Percentiles rank a stretch among this genome's conserved stretches.
Conservation (phyloP, 768 basidiomycete genomes). For the Mycena rosella region DNA sequence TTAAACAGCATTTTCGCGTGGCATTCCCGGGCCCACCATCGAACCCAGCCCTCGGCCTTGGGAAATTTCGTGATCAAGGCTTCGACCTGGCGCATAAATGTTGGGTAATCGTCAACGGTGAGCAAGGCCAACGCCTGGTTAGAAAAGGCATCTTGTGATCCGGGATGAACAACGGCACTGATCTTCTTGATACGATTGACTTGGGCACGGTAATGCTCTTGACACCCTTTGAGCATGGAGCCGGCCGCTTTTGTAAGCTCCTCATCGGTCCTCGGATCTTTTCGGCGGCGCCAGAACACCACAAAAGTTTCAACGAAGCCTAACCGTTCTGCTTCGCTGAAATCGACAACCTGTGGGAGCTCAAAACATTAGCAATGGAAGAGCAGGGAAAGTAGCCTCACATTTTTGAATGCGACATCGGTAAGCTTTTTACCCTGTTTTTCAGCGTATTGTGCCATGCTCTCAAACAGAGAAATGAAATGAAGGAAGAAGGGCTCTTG, state of each 20-base stretch:
- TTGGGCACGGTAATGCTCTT: slow-evolving; percentile 4
- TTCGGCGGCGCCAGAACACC: slow-evolving; percentile 37
- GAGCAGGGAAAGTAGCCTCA: background rate
- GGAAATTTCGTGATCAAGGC: slow-evolving; percentile 41
- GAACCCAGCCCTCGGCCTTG: slow-evolving; percentile 42
- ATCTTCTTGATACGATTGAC: slow-evolving; percentile 8
- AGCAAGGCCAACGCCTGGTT: background rate
- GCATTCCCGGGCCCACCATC: slow-evolving; percentile 47
- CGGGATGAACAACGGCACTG: slow-evolving; percentile 8
- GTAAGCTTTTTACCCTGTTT: slow-evolving; percentile 19
- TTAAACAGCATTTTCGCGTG: slow-evolving; percentile 38
- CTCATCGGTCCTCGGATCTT: slow-evolving; percentile 3
- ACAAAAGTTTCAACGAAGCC: slow-evolving; percentile 48
- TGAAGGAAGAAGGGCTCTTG: slow-evolving; percentile 47
- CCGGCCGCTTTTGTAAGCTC: slow-evolving; percentile 31
- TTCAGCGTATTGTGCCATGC: slow-evolving; percentile 42
- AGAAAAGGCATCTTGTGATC: background rate
- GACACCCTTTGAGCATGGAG: slow-evolving; percentile 45
- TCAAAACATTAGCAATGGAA: background rate
- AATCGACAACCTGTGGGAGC: slow-evolving; percentile 47
- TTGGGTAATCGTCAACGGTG: background rate
- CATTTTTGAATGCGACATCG: slow-evolving; percentile 3
- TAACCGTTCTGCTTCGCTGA: slow-evolving; percentile 48
- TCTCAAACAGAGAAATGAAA: slow-evolving; percentile 45
- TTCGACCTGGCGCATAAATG: background rate